These are phyloP conservation scores for Claviceps cyperi DNA, from an alignment of 2,329 filamentous ascomycete species.

Conservation along the genomic window DNA sequence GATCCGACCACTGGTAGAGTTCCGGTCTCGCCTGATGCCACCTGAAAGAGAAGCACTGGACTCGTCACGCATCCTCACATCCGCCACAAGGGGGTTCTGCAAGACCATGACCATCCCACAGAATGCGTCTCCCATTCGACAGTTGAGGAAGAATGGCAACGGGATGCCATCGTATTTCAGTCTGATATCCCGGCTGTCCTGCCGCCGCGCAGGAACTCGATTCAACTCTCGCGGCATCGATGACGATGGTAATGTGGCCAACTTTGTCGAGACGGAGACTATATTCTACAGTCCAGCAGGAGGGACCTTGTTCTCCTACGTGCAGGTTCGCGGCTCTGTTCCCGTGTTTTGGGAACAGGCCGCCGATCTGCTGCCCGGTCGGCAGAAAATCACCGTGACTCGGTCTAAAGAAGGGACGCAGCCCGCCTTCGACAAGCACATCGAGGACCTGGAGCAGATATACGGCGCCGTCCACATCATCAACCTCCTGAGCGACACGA, in stretches of 20 bases:
- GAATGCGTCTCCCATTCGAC: slow-evolving; percentile 54
- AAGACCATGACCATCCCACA: slow-evolving; percentile 75
- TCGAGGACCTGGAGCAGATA: slow-evolving; percentile 67
- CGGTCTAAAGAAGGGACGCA: slow-evolving; percentile 82
- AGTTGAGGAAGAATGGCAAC: slow-evolving; percentile 34
- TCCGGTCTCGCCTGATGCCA: slow-evolving; percentile 65
- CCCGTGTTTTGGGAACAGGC: slow-evolving; percentile 96
- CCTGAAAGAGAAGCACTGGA: slow-evolving; percentile 71
- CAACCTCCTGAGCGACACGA: slow-evolving; percentile 83
- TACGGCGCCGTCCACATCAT: slow-evolving; percentile 90
- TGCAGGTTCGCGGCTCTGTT: slow-evolving; percentile 81
- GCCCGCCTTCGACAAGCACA: slow-evolving; percentile 90
- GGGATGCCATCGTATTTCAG: slow-evolving; percentile 75
- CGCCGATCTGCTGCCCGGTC: slow-evolving; percentile 71
- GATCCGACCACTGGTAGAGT: slow-evolving; percentile 84
- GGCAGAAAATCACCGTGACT: slow-evolving; percentile 88
- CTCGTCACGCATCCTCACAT: slow-evolving; percentile 74
- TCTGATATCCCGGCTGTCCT: slow-evolving; percentile 82
- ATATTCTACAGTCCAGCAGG: slow-evolving; percentile 72
- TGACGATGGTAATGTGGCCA: slow-evolving; percentile 92
- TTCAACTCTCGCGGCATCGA: slow-evolving; percentile 98
- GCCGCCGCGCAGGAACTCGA: slow-evolving; percentile 76
- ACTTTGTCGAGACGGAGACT: slow-evolving; percentile 97
- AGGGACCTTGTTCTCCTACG: slow-evolving; percentile 77
- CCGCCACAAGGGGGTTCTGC: slow-evolving; percentile 86